Percentiles rank a stretch among this genome's conserved stretches.
Evolutionary conservation across 2,329 filamentous ascomycete genomes (phyloP).

Genomic region (Penicillium italicum): DNA sequence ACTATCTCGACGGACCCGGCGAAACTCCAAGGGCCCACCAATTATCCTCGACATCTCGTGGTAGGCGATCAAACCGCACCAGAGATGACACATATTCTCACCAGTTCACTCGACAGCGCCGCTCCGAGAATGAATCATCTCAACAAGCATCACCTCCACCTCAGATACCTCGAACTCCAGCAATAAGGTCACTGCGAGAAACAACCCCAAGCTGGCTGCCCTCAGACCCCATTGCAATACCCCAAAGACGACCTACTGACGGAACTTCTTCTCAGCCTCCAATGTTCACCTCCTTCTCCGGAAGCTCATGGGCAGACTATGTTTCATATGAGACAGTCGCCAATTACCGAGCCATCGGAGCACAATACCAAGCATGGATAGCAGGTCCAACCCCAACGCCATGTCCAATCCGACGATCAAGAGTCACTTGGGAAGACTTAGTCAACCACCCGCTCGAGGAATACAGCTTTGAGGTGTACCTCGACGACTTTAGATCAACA

Average conservation of each 20-base stretch:
- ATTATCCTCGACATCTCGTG: neutral
- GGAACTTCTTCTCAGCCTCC: neutral
- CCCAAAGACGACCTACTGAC: neutral
- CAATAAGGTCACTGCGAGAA: neutral
- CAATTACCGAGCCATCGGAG: neutral
- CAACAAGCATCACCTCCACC: neutral
- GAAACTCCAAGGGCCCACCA: neutral
- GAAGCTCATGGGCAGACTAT: neutral
- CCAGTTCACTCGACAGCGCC: neutral
- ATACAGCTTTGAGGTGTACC: neutral
- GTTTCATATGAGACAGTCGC: neutral
- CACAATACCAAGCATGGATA: slow-evolving; percentile 1
- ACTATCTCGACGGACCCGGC: neutral
- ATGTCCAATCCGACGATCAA: neutral
- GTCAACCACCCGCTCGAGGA: neutral
- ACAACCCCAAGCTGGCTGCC: neutral
- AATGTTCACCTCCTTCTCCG: neutral
- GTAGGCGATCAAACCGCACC: neutral
- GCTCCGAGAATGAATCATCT: neutral
- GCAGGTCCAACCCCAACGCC: neutral
- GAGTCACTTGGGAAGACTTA: neutral
- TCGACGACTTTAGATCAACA: neutral
- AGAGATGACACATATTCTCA: neutral
- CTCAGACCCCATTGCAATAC: neutral
- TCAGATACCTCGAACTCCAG: neutral